These are phyloP conservation scores for Sungouiella thailandica DNA, from an alignment of 805 yeast species.

Conservation along the genomic window DNA sequence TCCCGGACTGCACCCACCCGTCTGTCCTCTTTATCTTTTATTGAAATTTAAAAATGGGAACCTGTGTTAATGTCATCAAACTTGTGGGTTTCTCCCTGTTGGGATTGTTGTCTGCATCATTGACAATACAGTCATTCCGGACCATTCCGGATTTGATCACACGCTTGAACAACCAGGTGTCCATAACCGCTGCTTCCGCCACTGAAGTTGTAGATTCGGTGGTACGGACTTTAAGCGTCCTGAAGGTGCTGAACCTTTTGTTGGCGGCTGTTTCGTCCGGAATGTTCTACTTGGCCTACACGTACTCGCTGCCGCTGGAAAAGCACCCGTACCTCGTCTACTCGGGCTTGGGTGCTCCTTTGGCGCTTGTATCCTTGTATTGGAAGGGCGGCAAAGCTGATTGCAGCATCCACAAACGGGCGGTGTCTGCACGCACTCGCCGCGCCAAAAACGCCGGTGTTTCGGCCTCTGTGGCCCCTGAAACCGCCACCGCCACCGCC, in stretches of 20 bases:
- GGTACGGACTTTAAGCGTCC: slow-evolving; percentile 15
- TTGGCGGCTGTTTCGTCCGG: slow-evolving; percentile 43
- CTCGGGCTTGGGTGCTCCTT: slow-evolving; percentile 51
- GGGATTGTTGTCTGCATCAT: slow-evolving; percentile 57
- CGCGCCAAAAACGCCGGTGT: not conserved
- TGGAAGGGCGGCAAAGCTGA: slow-evolving; percentile 6
- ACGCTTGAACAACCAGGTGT: slow-evolving; percentile 21
- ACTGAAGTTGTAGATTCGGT: slow-evolving; percentile 16
- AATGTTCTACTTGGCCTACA: slow-evolving; percentile 52
- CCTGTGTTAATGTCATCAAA: slow-evolving; percentile 46
- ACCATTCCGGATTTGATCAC: slow-evolving; percentile 25
- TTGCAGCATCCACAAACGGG: slow-evolving; percentile 3
- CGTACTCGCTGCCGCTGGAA: slow-evolving; percentile 47
- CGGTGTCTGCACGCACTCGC: not conserved
- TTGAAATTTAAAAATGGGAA: slow-evolving; percentile 24
- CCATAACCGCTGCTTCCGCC: slow-evolving; percentile 4
- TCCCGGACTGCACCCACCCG: too few relatives aligned
- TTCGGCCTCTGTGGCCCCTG: not conserved
- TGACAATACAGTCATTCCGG: slow-evolving; percentile 36
- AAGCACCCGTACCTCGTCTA: slow-evolving; percentile 74
- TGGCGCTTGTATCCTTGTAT: slow-evolving; percentile 21
- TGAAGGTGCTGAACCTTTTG: slow-evolving; percentile 26
- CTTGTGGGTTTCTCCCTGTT: slow-evolving; percentile 60
- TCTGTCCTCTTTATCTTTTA: too few relatives aligned
- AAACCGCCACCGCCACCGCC: not conserved